Percentiles rank a stretch among this genome's conserved stretches.
These are phyloP conservation scores for Fagopyrum homotropicum DNA, from an alignment of 148 eudicot species.

Conservation along the genomic window DNA sequence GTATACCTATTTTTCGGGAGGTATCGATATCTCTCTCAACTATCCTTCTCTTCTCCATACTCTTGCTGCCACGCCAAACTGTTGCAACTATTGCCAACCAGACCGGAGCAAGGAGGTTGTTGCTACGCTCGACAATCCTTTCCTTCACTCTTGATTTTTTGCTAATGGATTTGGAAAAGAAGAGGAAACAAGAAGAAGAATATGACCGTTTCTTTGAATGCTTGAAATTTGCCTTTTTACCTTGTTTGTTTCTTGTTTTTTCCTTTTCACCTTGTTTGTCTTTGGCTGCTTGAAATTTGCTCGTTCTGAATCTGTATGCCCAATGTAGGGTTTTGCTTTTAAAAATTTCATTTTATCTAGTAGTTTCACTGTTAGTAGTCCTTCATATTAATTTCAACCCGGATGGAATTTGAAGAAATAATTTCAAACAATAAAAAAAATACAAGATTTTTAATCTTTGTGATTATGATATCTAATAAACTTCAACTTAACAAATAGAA, in stretches of 20 bases:
- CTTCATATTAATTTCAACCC: not conserved
- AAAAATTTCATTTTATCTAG: not conserved
- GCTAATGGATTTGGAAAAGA: constrained; percentile 13
- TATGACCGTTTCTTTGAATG: not conserved
- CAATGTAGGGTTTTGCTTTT: not conserved
- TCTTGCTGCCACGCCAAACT: not conserved
- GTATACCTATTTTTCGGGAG: no score
- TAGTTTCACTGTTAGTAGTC: no score
- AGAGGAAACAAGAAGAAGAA: constrained; percentile 10
- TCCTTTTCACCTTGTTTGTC: not conserved
- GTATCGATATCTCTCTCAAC: not conserved
- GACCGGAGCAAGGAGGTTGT: constrained; percentile 12
- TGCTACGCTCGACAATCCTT: not conserved
- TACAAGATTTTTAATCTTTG: not conserved
- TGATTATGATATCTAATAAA: not conserved
- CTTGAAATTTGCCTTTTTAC: constrained; percentile 2
- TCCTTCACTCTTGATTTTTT: not conserved
- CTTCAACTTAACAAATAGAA: no score
- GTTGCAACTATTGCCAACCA: not conserved
- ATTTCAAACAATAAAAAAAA: not conserved
- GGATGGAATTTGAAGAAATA: not conserved
- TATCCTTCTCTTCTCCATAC: not conserved
- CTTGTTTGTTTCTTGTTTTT: not conserved
- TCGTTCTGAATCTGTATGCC: constrained; percentile 5
- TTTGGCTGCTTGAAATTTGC: not conserved